Conservation (phyloP, 1,284 basidiomycete species). For the Moniliella sp. region DNA sequence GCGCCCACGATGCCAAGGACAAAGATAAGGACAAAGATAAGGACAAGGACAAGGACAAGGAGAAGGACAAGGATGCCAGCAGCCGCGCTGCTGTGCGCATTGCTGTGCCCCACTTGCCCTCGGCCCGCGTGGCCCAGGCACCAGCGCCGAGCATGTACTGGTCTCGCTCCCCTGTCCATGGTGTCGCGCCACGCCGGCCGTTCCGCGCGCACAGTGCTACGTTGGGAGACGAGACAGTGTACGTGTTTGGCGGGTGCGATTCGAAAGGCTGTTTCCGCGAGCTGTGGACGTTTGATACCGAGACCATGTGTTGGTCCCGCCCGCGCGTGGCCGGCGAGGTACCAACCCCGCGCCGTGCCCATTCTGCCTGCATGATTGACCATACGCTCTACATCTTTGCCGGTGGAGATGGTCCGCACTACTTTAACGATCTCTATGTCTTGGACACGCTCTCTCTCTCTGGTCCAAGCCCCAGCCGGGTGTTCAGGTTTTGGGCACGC, state of each 20-base stretch:
- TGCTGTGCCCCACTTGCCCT: neutral
- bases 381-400: constrained; percentile 57
- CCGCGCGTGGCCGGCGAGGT: constrained; percentile 52
- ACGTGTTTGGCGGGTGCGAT: constrained; percentile 74
- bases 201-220: constrained; percentile 67
- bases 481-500: constrained; percentile 11
- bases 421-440: constrained; percentile 48
- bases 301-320: constrained; percentile 70
- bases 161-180: constrained; percentile 60
- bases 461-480: constrained; percentile 14
- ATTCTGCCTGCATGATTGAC: constrained; percentile 66
- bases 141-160: constrained; percentile 50
- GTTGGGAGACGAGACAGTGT: constrained; percentile 56
- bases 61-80: no score
- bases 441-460: constrained; percentile 46
- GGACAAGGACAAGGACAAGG: no score
- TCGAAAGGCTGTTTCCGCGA: constrained; percentile 54
- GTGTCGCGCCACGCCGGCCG: constrained; percentile 48
- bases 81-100: no score
- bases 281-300: constrained; percentile 65
- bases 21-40: no score
- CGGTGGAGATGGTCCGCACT: constrained; percentile 53
- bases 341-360: constrained; percentile 62
- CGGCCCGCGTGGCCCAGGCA: constrained; percentile 2
- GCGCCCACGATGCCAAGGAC: no score